Evolutionary conservation across 352 stramenopile genomes (phyloP).

Genomic region (Blastocystis sp.): DNA sequence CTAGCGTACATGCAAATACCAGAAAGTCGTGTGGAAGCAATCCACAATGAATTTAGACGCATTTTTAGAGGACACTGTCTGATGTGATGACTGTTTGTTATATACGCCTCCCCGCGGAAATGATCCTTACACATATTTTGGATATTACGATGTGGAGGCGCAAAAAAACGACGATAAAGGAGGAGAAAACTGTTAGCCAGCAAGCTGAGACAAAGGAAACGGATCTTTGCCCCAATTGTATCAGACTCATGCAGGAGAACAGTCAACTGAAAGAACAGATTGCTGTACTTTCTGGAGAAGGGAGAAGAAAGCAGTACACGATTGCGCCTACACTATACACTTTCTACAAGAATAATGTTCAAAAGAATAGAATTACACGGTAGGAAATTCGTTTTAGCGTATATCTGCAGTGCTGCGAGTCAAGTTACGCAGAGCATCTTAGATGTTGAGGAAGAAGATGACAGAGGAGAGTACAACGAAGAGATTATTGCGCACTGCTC

Average conservation of each 20-base stretch:
- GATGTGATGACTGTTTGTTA: not conserved
- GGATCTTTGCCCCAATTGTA: slow-evolving; percentile 34
- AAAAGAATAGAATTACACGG: slow-evolving; percentile 59
- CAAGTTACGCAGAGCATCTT: slow-evolving; percentile 41
- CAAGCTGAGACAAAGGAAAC: not conserved
- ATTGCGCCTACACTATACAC: slow-evolving; percentile 58
- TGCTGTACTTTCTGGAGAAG: not conserved
- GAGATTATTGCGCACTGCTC: slow-evolving; percentile 44
- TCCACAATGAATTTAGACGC: not conserved
- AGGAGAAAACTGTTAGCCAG: not conserved
- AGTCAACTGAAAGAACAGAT: slow-evolving; percentile 55
- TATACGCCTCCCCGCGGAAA: not conserved
- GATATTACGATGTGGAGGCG: not conserved
- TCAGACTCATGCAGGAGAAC: slow-evolving; percentile 45
- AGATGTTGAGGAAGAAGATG: slow-evolving; percentile 25
- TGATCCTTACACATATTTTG: not conserved
- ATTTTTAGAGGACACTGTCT: slow-evolving; percentile 17
- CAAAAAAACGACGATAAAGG: not conserved
- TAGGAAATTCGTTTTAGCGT: not conserved
- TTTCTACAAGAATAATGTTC: slow-evolving; percentile 60
- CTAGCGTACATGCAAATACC: not conserved
- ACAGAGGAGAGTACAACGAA: slow-evolving; percentile 49
- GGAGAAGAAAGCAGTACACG: slow-evolving; percentile 52
- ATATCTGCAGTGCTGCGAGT: slow-evolving; percentile 17
- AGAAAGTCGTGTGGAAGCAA: not conserved